Conservation (phyloP, 169 alveolate genomes). For the Perkinsus chesapeaki region DNA sequence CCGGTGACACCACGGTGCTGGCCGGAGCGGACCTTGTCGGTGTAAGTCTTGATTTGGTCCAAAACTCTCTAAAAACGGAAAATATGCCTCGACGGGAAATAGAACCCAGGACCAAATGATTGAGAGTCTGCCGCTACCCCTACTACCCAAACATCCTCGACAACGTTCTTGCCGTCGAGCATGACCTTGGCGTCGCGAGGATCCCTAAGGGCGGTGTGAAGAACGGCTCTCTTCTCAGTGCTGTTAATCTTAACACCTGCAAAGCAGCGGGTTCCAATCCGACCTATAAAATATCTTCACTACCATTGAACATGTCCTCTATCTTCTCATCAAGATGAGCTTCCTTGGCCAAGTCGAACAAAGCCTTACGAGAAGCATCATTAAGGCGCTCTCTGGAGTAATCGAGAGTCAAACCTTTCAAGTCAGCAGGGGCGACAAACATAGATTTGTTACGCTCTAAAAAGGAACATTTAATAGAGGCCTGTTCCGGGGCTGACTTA, state of each 20-base stretch:
- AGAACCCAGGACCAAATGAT: neutral
- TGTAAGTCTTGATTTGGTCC: slow-evolving; percentile 49
- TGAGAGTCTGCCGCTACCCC: neutral
- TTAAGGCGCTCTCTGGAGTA: neutral
- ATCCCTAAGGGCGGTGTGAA: slow-evolving; percentile 91
- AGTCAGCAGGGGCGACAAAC: neutral
- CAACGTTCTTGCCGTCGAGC: slow-evolving; percentile 48
- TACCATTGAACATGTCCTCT: slow-evolving; percentile 23
- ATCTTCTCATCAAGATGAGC: slow-evolving; percentile 8
- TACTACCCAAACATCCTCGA: slow-evolving; percentile 37
- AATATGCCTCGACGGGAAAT: neutral
- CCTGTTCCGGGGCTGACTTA: neutral
- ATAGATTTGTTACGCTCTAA: neutral
- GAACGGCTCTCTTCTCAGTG: slow-evolving; percentile 91
- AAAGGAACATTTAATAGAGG: neutral
- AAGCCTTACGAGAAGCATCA: neutral
- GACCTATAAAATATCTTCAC: neutral
- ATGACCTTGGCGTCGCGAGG: slow-evolving; percentile 36
- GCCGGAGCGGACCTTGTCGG: slow-evolving; percentile 66
- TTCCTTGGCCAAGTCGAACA: neutral
- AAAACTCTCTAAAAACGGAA: slow-evolving; percentile 29
- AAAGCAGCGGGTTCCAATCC: slow-evolving; percentile 27
- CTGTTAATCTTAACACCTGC: slow-evolving; percentile 80
- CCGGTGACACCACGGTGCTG: slow-evolving; percentile 82
- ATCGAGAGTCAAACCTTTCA: neutral